Evolutionary conservation across 331 rosid species (phyloP).

Genomic region (Pyrus hybrid): DNA sequence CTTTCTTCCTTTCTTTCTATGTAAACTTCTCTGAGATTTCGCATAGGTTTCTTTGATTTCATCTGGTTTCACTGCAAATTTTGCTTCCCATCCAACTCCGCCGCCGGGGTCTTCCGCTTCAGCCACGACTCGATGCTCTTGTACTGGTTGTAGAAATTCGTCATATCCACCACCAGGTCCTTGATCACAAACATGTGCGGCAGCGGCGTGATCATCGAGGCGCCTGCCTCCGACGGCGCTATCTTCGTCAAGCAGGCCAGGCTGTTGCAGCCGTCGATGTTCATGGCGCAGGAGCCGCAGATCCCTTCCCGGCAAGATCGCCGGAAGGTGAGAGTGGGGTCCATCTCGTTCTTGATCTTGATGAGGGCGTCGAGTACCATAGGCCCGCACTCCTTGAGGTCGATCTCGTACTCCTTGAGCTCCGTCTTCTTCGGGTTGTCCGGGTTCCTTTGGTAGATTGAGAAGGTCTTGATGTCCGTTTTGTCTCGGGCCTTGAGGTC

Average conservation of each 20-base stretch:
- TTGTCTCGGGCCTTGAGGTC: conserved; percentile 26
- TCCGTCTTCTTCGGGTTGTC: conserved; percentile 66
- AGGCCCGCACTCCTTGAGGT: conserved; percentile 90
- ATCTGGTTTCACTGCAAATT: too few relatives aligned
- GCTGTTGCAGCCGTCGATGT: conserved; percentile 92
- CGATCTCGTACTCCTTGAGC: conserved; percentile 62
- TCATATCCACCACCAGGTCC: conserved; percentile 93
- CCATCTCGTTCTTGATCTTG: conserved; percentile 89
- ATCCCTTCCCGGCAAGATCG: conserved; percentile 91
- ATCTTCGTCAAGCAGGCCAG: conserved; percentile 84
- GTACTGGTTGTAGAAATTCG: conserved; percentile 89
- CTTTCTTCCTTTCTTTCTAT: too few relatives aligned
- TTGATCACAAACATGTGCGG: conserved; percentile 93
- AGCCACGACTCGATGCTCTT: conserved; percentile 97
- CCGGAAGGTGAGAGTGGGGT: conserved; percentile 68
- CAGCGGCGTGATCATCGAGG: conserved; percentile 57
- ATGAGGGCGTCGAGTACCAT: conserved; percentile 94
- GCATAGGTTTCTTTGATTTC: too few relatives aligned
- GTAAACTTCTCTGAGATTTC: too few relatives aligned
- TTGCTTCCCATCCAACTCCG: conserved; percentile 39
- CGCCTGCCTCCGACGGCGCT: conserved; percentile 1
- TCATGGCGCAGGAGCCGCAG: conserved; percentile 97
- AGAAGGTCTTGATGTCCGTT: conserved; percentile 43
- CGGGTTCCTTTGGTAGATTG: conserved; percentile 90
- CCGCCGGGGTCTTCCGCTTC: conserved; percentile 69